Percentiles rank a stretch among this genome's conserved stretches.
phyloP scores from a whole-genome alignment of 2,329 filamentous ascomycete species.

The Arthrobotrys megalospora region DNA sequence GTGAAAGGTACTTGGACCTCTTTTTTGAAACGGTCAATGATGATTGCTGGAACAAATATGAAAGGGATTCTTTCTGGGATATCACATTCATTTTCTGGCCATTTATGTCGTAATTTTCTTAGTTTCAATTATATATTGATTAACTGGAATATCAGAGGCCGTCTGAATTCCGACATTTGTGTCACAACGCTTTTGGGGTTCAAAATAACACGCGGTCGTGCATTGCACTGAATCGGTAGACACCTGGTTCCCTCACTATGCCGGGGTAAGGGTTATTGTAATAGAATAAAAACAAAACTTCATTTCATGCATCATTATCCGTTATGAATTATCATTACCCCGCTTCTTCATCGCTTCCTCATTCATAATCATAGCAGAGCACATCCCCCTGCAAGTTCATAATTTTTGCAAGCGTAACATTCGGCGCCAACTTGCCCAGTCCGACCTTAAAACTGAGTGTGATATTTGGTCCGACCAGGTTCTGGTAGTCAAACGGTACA shows the following conservation, averaged over 20 bases:
- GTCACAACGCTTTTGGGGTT: conserved; percentile 25
- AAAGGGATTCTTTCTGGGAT: background rate
- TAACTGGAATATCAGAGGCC: background rate
- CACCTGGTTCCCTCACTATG: too few relatives aligned
- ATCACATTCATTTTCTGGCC: background rate
- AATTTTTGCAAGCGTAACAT: conserved; percentile 64
- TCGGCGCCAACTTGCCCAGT: conserved; percentile 65
- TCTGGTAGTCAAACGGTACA: conserved; percentile 62
- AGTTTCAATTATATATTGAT: background rate
- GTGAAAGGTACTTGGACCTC: conserved; percentile 2
- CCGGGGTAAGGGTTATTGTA: background rate
- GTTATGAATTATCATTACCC: background rate
- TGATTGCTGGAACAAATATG: background rate
- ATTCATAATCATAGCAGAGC: conserved; percentile 63
- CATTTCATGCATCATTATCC: background rate
- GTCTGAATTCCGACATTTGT: background rate
- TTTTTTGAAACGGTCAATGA: background rate
- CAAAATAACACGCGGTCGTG: conserved; percentile 31
- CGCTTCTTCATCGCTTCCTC: background rate
- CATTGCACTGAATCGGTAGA: too few relatives aligned
- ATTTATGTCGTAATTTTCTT: conserved; percentile 16
- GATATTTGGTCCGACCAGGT: conserved; percentile 62
- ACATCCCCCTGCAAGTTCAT: conserved; percentile 64
- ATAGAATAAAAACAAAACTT: conserved; percentile 4
- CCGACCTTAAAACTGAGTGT: conserved; percentile 66